Conservation (phyloP, 1,139 yeast species). For the Debaryomycetaceae sp. region DNA sequence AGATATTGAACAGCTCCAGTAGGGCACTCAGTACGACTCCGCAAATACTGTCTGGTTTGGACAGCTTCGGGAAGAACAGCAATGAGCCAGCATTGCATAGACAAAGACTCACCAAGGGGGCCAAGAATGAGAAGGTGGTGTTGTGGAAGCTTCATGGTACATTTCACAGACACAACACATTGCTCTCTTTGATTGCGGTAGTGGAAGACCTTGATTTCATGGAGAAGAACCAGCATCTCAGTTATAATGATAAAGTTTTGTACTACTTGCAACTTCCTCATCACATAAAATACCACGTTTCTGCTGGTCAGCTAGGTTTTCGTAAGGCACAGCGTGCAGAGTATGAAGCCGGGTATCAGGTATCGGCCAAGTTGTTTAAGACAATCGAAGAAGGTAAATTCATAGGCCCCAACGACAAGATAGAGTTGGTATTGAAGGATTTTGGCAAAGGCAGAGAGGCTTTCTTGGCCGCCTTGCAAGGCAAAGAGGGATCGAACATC, state of each 20-base stretch:
- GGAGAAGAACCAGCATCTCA: conserved; percentile 50
- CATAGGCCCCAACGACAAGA: conserved; percentile 48
- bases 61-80: not conserved
- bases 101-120: conserved; percentile 6
- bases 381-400: conserved; percentile 59
- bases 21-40: not conserved
- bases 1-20: not conserved
- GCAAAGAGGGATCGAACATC: conserved; percentile 78
- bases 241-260: conserved; percentile 72
- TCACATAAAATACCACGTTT: conserved; percentile 60
- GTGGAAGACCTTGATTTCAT: conserved; percentile 62
- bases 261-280: conserved; percentile 81
- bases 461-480: conserved; percentile 77
- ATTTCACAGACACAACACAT: conserved; percentile 81
- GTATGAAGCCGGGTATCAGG: conserved; percentile 93
- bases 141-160: conserved; percentile 73
- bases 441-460: conserved; percentile 91
- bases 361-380: conserved; percentile 69
- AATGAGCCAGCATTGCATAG: not conserved
- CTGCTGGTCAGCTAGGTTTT: conserved; percentile 74
- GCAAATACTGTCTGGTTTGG: not conserved
- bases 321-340: conserved; percentile 82
- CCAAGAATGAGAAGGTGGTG: conserved; percentile 30
- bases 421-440: conserved; percentile 74
- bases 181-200: conserved; percentile 70